Percentiles rank a stretch among this genome's conserved stretches.
Conservation (phyloP, 768 basidiomycete genomes). For the Cystofilobasidium ferigula region DNA sequence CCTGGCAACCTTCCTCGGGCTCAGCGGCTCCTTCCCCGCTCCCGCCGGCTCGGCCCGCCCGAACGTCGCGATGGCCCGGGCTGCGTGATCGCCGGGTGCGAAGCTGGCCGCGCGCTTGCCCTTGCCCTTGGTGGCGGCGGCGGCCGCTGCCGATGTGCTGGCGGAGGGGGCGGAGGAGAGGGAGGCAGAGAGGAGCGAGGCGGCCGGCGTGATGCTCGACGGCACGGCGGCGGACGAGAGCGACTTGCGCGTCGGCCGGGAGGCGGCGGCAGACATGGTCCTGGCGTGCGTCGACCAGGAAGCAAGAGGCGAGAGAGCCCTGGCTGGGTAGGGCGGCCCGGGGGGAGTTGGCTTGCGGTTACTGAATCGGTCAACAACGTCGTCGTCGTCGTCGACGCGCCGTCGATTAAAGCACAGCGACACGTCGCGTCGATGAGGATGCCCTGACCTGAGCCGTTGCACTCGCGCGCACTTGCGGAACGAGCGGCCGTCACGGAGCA, state of each 20-base stretch:
- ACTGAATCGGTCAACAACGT: too few relatives aligned
- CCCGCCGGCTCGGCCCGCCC: neutral
- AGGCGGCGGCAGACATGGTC: neutral
- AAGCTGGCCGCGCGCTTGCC: neutral
- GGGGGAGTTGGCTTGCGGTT: too few relatives aligned
- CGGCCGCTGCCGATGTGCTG: neutral
- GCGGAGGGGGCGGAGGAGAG: neutral
- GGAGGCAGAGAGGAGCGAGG: neutral
- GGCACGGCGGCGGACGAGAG: neutral
- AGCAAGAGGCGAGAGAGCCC: neutral
- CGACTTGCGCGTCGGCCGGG: slow-evolving; percentile 6
- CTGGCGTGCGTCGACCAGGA: neutral
- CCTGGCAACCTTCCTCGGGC: slow-evolving; percentile 14
- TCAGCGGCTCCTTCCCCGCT: neutral
- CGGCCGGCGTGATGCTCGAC: neutral
- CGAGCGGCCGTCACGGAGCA: too few relatives aligned
- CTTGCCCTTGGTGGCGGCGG: neutral
- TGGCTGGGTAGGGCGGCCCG: too few relatives aligned
- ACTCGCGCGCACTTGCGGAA: too few relatives aligned
- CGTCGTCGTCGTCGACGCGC: too few relatives aligned
- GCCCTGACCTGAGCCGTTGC: too few relatives aligned
- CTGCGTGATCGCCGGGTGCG: neutral
- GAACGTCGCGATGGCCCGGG: neutral
- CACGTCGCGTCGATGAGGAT: too few relatives aligned
- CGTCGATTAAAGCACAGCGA: too few relatives aligned